Evolutionary conservation across 2,329 filamentous ascomycete genomes (phyloP), one percentile per base, ranked within the genome.

Genomic region (Orbilia quercus): DNA sequence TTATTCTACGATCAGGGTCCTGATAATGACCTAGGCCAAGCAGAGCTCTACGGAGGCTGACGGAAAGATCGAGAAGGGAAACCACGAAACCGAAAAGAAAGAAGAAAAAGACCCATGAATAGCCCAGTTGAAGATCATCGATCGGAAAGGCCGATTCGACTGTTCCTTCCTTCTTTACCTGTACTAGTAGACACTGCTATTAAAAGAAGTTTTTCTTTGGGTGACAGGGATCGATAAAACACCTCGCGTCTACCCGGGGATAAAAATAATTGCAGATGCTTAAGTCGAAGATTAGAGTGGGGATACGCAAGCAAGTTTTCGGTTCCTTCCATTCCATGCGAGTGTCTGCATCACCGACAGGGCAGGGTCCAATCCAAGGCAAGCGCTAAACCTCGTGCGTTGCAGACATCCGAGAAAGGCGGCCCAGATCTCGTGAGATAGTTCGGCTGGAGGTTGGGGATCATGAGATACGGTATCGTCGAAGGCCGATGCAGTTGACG

Each of bases 261-360:
- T n/a, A 28, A 31, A 31, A 31, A 31, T 5, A 31, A 31, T 9
- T n/a, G n/a, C n/a, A n/a, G n/a, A n/a, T n/a, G n/a, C n/a, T n/a
- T 9, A 31, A 31, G 28, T 31, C 9, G 47, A 23, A 18, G 31
- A 42, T 25, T 40, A 36, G 1, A 11, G 20, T 7, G 20, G 38
- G 47, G 18, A 18, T 40, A 60, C 64, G 64, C 55, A 67, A 59
- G 40, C 63, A 53, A 44, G 53, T 42, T 67, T 38, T 48, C 36
- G 25, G 45, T 40, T 31, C 36, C 51, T 47, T 51, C 20, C 36
- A 22, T 25, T 42, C 42, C 23, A 67, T 67, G 63, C 53, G 47
- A 67, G 28, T 53, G 53, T n/a, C 28, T 69, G 60, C 64, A 69
- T 69, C 48, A 62, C 62, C 25, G 47, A 69, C 64, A 69, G 64